Base-by-base conservation (phyloP, 306 rosid species). In the Dalbergia oliveri region DNA sequence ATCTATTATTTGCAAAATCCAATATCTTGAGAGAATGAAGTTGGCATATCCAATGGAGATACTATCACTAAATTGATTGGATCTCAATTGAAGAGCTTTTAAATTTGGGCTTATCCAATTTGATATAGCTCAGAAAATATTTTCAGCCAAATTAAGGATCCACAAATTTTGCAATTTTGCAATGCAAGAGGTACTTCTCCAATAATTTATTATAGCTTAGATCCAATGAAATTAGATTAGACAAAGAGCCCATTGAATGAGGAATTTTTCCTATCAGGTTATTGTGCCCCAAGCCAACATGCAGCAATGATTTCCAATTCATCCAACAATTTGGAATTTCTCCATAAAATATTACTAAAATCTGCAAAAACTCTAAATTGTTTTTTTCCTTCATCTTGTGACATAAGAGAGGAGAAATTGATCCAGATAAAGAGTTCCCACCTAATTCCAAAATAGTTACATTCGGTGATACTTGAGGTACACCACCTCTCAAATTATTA, bases 321-420 rank as follows among this genome's bases (percentile, higher is more conserved):
- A 57, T 65, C 84, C 82, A 82, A 3, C 77, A 81, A 11, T 82
- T 0, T 8, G 84, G 75, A 35, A 85, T 47, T 34, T n/a, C n/a
- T n/a, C n/a, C n/a, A n/a, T n/a, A n/a, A n/a, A n/a, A n/a, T n/a
- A n/a, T n/a, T n/a, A n/a, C n/a, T n/a, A n/a, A n/a, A n/a, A n/a
- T n/a, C n/a, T n/a, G n/a, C n/a, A n/a, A n/a, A n/a, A n/a, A n/a
- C n/a, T n/a, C n/a, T 41, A 84, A 79, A 0, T 12, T 11, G 33
- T 14, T 66, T 21, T 5, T 66, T 11, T 64, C 57, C 1, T 4
- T 75, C 45, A 58, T 65, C 1, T 81, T 11, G 12, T 65, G 33
- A 19, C 84, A 73, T 37, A 62, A 74, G 16, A 66, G 54, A 19
- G 12, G 37, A 75, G 86, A 79, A 37, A 84, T 81, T 3, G 88